Base-by-base conservation (phyloP, 129 eudicot genomes). In the Artemisia annua region DNA sequence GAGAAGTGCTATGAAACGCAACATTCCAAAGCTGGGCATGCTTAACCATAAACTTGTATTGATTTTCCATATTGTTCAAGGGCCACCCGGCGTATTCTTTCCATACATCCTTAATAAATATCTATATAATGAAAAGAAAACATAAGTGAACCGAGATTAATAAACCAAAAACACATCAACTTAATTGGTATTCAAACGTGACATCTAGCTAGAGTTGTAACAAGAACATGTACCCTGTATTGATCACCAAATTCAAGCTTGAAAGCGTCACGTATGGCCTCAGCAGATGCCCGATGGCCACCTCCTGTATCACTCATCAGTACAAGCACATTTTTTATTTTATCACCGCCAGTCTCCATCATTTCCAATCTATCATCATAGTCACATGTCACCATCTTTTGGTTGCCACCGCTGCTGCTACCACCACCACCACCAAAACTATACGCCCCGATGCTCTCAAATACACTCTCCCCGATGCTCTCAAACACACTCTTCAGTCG, bases 221-320 rank as follows among this genome's bases (percentile, higher is more conserved):
- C 4, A 53, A 28, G 8, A 39, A 48, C 11, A 14, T 20, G 8
- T 76, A 89, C 98, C 85, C 75, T 87, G 66, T 93, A 93, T 76
- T 90, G 89, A 81, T 93, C 98, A 35, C 97, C 98, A 69, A 70
- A 93, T 82, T 93, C 96, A 53, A 90, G 78, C 71, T 85, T 84
- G 83, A 93, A 93, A 0, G 98, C 98, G 63, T 93, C 98, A 32
- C 92, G 81, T 16, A 93, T 93, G 30, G 98, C 92, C 86, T 93
- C 98, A 10, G 98, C 98, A 0, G 98, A 93, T 7, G 98, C 98
- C 2, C 98, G 81, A 63, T 93, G 98, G 61, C 98, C 98, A 0
- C 98, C 98, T 19, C 98, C 98, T 0, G 98, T 93, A 78, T 93
- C 98, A 75, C 98, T 93, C 98, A 93, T 93, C 76, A 93, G 81